Evolutionary conservation across 2,329 filamentous ascomycete genomes (phyloP).

Genomic region (Claviceps humidiphila): DNA sequence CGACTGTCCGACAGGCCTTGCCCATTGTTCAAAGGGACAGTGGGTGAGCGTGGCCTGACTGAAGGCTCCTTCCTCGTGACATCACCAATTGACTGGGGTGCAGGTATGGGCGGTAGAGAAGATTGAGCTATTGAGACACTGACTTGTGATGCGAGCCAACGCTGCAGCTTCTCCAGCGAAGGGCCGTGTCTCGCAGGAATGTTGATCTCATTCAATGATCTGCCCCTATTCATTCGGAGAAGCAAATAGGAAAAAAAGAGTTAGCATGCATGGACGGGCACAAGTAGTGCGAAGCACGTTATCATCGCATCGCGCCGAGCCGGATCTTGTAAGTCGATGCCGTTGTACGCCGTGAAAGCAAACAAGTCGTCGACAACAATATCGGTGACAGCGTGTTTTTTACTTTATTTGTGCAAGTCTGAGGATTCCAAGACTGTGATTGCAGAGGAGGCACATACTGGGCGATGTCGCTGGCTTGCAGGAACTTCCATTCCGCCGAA

Average conservation of each 20-base stretch:
- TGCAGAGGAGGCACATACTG: slow-evolving; percentile 34
- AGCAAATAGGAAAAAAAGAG: background rate
- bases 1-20: slow-evolving; percentile 6
- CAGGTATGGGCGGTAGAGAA: slow-evolving; percentile 2
- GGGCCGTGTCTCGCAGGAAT: slow-evolving; percentile 36
- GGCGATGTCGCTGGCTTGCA: slow-evolving; percentile 43
- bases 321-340: background rate
- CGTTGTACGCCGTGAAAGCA: slow-evolving; percentile 1
- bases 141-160: slow-evolving; percentile 20
- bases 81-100: background rate
- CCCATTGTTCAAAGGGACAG: slow-evolving; percentile 6
- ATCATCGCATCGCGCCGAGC: background rate
- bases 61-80: slow-evolving; percentile 6
- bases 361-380: background rate
- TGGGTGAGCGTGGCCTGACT: slow-evolving; percentile 7
- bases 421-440: slow-evolving; percentile 8
- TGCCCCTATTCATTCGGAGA: slow-evolving; percentile 15
- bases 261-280: background rate
- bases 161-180: slow-evolving; percentile 30
- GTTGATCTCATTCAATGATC: slow-evolving; percentile 36
- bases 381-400: background rate
- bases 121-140: slow-evolving; percentile 10
- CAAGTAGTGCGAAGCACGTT: background rate
- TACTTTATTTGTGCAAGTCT: background rate
- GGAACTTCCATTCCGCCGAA: slow-evolving; percentile 39